Conservation (phyloP, 495 filamentous ascomycete genomes). For the Xanthoparmelia taractica region DNA sequence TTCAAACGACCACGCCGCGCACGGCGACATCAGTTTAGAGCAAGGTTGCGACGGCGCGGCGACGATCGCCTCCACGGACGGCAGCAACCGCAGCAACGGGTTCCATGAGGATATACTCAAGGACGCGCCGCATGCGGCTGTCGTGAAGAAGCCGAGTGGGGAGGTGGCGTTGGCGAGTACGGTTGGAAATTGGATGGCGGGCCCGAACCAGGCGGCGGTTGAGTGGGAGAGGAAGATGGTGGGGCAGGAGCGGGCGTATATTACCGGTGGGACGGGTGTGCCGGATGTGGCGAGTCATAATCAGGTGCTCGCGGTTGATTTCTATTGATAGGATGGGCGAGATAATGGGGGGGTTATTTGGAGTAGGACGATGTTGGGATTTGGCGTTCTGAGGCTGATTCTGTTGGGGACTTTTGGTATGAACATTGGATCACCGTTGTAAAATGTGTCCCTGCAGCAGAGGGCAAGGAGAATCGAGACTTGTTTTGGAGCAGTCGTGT, state of each 20-base stretch:
- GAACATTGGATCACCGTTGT: too few species aligned
- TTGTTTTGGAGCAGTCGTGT: too few species aligned
- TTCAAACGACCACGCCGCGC: conserved; percentile 33
- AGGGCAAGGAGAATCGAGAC: too few species aligned
- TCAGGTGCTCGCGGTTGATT: conserved; percentile 34
- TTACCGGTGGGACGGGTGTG: conserved; percentile 34
- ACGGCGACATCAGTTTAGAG: conserved; percentile 38
- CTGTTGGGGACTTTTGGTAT: too few species aligned
- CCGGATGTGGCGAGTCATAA: conserved; percentile 37
- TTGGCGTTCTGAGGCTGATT: too few species aligned
- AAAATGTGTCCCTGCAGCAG: too few species aligned
- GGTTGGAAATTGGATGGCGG: conserved; percentile 37
- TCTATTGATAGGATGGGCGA: conserved; percentile 27
- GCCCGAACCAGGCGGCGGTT: conserved; percentile 35
- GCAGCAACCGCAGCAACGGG: conserved; percentile 30
- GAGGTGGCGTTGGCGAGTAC: conserved; percentile 33
- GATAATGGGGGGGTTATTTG: neutral
- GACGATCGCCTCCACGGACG: conserved; percentile 35
- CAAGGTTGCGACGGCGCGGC: conserved; percentile 40
- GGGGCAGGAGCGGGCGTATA: conserved; percentile 34
- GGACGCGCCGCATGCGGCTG: conserved; percentile 31
- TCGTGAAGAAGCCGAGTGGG: conserved; percentile 31
- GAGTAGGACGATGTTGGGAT: neutral
- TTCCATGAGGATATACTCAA: conserved; percentile 33
- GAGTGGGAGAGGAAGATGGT: conserved; percentile 34